Base-by-base conservation (phyloP, 2,329 filamentous ascomycete species). In the Coccinonectria pachysandricola region DNA sequence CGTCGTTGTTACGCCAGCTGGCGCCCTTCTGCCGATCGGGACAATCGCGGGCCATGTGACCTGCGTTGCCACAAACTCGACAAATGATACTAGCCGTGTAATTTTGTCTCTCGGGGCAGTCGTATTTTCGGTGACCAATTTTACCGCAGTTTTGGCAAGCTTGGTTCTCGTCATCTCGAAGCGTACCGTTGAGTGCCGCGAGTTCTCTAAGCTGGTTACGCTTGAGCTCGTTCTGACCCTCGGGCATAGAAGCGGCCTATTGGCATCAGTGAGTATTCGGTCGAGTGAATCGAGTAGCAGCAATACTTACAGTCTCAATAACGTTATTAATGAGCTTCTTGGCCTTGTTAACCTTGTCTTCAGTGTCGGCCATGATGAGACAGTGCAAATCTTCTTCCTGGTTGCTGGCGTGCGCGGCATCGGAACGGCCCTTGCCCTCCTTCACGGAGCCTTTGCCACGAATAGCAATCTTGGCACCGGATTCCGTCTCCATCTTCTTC, bases 51-150 rank as follows among this genome's bases (percentile, higher is more conserved):
- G 87, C 91, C 86, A 98, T 95, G 48, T 98, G 91, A 12, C 91
- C 91, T 40, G 91, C 87, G 53, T 96, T 95, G 43, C 91, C 91
- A 62, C 91, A 98, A 46, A 95, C 82, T 48, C 88, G 87, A 62
- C 91, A 98, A 52, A 98, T 96, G 54, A 98, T 96, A 60, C 86
- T 96, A 47, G 91, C 87, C n/a, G 91, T 98, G 61, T 81, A 96
- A 62, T 98, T 98, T 54, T 87, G 84, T 57, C 91, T 84, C 62
- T 98, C 85, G 9, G 91, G 91, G 47, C 91, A 98, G 54, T 98
- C 91, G 56, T 95, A 96, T 62, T 98, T 98, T 60, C 91, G 80
- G 59, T 98, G 91, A 35, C 91, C 91, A 40, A 98, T 98, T 69
- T 96, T 86, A 46, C 91, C 91, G 59, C 84, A 98, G 66, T 98